Conservation (phyloP, 441 rosid species). For the Syzygium syzygioides region DNA sequence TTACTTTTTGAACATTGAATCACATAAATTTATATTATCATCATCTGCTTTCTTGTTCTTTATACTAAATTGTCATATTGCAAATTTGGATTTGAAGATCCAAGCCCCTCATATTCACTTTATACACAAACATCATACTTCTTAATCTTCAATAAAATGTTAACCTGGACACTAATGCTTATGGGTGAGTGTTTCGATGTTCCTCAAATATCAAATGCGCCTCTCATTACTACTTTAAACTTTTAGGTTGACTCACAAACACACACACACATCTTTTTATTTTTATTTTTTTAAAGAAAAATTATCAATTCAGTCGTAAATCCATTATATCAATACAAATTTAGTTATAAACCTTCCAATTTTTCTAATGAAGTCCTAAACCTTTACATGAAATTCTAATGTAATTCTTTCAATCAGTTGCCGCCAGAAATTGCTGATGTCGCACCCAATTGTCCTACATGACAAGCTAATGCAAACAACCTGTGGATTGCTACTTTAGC, state of each 20-base stretch:
- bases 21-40: background rate
- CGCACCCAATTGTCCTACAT: fast-evolving
- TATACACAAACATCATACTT: background rate
- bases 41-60: background rate
- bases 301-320: background rate
- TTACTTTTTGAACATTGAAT: background rate
- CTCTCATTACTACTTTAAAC: background rate
- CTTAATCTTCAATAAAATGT: background rate
- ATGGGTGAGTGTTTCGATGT: background rate
- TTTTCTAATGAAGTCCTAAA: background rate
- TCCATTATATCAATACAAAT: background rate
- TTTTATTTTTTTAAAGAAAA: background rate
- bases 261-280: fast-evolving
- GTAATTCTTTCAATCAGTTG: background rate
- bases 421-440: fast-evolving
- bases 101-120: background rate
- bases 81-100: background rate
- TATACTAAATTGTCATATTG: background rate
- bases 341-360: background rate
- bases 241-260: background rate
- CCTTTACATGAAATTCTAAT: background rate
- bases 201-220: background rate
- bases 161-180: background rate
- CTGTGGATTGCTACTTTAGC: background rate
- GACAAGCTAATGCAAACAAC: background rate